Base-by-base conservation (phyloP, 345 rosid genomes). In the Lumnitzera racemosa region DNA sequence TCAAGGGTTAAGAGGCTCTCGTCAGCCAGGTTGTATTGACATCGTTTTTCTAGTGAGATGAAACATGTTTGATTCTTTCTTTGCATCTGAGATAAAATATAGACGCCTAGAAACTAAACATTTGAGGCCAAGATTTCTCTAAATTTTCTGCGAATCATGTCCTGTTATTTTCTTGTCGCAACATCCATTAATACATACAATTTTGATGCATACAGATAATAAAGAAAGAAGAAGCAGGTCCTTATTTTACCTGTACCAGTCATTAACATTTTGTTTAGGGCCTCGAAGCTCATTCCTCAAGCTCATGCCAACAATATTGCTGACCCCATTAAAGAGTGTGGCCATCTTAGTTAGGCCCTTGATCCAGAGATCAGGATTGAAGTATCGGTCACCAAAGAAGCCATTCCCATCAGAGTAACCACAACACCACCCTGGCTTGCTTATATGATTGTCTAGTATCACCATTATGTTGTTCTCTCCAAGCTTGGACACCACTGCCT, bases 391-490 rank as follows among this genome's bases (percentile, higher is more conserved):
- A 17, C 99, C 99, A 58, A 90, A 88, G 79, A 95, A 95, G n/a
- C 99, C 97, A 70, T 88, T 90, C 55, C 87, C 97, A 20, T 95
- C 97, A 31, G 41, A 59, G 61, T 50, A 76, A 56, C 80, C 69
- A 67, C 99, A 90, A 24, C 99, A 95, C 99, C 99, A 95, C 23
- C 96, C 95, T 6, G 99, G 97, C 58, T 76, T 81, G 72, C 86
- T 90, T 48, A 95, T 53, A 78, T 95, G 97, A 77, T 95, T 90
- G 83, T 95, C 99, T 7, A 88, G 56, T 65, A 95, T 87, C 67
- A 88, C 95, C 95, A 90, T 83, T 70, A 95, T 85, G 36, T 76
- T 67, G 67, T 84, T 81, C 13, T 73, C 72, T 27, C 88, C 91
- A 15, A 92, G 89, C 68, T 69, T 76, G n/a, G 85, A 64, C 67